Conservation (phyloP, 2,329 filamentous ascomycete genomes). For the Hypoxylon sp. region DNA sequence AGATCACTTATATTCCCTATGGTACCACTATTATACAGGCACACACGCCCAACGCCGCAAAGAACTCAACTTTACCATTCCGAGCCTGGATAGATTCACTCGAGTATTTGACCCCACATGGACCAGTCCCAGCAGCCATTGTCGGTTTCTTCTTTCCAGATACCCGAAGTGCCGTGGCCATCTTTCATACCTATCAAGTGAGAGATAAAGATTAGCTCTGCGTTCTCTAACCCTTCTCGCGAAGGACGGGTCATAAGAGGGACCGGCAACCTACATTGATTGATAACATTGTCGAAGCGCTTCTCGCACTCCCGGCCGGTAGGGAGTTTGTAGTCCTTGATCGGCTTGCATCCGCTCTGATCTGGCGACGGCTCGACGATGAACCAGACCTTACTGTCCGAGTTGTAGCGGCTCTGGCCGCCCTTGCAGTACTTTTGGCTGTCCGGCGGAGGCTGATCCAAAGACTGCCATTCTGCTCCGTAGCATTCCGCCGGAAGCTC, state of each 20-base stretch:
- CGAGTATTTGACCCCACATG: neutral
- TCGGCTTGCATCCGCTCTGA: neutral
- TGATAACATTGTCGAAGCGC: neutral
- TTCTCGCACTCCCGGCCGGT: neutral
- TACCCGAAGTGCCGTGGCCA: neutral
- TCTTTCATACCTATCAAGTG: neutral
- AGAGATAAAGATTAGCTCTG: neutral
- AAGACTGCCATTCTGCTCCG: neutral
- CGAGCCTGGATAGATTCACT: too few relatives aligned
- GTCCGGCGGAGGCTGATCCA: neutral
- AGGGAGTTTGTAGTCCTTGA: constrained; percentile 1
- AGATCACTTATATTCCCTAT: too few relatives aligned
- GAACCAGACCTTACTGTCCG: constrained; percentile 1
- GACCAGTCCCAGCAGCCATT: neutral
- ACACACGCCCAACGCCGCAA: too few relatives aligned
- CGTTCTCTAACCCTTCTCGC: neutral
- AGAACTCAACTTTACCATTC: too few relatives aligned
- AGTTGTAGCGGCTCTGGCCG: neutral
- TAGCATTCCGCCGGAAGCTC: neutral
- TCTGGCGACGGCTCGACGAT: neutral
- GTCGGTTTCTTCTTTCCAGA: neutral
- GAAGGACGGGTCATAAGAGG: too few relatives aligned
- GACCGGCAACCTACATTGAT: constrained; percentile 1
- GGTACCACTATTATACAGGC: too few relatives aligned
- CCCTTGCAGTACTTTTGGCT: neutral